Evolutionary conservation across 2,329 filamentous ascomycete species (phyloP).

Genomic region (Aurifilum marmelostoma): DNA sequence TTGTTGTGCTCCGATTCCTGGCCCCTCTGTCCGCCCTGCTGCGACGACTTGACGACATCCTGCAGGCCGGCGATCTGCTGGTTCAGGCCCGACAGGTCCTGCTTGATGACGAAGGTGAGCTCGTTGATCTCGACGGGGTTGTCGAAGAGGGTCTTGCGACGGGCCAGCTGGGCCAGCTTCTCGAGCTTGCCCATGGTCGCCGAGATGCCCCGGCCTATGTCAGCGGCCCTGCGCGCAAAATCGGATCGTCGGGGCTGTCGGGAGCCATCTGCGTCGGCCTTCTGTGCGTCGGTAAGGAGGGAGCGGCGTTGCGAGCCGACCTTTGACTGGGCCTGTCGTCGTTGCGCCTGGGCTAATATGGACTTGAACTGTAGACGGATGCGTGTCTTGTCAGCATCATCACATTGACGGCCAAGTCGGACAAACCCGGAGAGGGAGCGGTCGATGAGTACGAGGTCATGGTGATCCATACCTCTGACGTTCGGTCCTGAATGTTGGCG

Average conservation of each 20-base stretch:
- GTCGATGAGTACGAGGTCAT: neutral
- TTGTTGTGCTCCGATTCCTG: conserved; percentile 98
- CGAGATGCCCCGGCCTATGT: conserved; percentile 89
- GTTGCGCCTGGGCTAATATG: conserved; percentile 84
- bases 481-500: conserved; percentile 91
- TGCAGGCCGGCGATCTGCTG: conserved; percentile 87
- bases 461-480: conserved; percentile 60
- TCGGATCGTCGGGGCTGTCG: conserved; percentile 71
- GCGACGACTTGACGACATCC: conserved; percentile 63
- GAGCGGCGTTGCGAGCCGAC: conserved; percentile 78
- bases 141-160: conserved; percentile 94
- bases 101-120: conserved; percentile 96
- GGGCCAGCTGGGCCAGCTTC: conserved; percentile 91
- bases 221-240: conserved; percentile 88
- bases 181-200: conserved; percentile 94
- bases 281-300: conserved; percentile 75
- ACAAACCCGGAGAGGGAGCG: neutral
- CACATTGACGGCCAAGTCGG: neutral
- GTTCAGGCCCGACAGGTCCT: conserved; percentile 84
- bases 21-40: conserved; percentile 67
- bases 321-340: conserved; percentile 75
- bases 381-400: conserved; percentile 3
- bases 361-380: conserved; percentile 67
- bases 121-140: conserved; percentile 98
- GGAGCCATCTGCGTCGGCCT: conserved; percentile 59